Conservation (phyloP, 169 alveolate species). For the Eimeria praecox region DNA sequence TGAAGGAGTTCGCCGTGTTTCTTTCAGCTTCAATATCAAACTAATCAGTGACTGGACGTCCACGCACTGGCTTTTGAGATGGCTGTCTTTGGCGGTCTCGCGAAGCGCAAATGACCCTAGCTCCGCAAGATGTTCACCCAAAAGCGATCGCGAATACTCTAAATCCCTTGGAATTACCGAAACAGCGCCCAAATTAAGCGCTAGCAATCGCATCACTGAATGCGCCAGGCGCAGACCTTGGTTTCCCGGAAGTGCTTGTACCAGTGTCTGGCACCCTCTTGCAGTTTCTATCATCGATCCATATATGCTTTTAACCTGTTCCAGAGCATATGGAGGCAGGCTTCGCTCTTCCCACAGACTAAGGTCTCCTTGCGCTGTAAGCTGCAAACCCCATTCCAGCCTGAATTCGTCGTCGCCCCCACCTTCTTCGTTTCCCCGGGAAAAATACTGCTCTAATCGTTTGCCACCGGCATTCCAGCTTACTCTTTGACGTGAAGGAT, state of each 20-base stretch:
- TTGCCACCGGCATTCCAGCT: background rate
- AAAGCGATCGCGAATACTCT: background rate
- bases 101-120: background rate
- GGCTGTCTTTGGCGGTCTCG: no score
- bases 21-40: background rate
- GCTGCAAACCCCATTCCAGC: background rate
- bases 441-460: background rate
- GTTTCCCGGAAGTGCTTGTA: background rate
- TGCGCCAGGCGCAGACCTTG: conserved; percentile 10
- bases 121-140: background rate
- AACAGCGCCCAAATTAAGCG: conserved; percentile 7
- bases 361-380: background rate
- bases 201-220: conserved; percentile 3
- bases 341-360: background rate
- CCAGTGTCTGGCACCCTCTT: background rate
- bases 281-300: background rate
- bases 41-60: background rate
- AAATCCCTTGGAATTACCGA: background rate
- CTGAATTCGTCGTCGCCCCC: background rate
- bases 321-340: background rate
- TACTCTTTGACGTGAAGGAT: background rate
- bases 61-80: background rate
- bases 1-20: background rate
- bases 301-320: background rate
- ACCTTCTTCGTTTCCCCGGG: background rate